These are phyloP conservation scores for Candida stauntonica DNA, from an alignment of 805 yeast species.

Conservation along the genomic window DNA sequence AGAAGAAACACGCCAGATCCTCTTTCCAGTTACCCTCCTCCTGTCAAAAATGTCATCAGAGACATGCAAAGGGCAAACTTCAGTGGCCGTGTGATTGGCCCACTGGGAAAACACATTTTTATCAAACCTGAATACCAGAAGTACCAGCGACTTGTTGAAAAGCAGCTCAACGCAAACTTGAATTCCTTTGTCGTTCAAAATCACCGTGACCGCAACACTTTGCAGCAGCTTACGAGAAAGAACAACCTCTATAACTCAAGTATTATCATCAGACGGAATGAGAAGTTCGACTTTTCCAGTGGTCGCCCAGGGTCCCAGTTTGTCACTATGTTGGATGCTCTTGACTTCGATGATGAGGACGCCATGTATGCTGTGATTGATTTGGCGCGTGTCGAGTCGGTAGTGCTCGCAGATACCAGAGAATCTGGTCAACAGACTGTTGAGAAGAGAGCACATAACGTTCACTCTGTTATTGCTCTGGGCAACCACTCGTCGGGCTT, in stretches of 20 bases:
- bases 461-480: conserved; percentile 39
- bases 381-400: conserved; percentile 51
- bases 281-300: conserved; percentile 47
- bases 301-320: conserved; percentile 41
- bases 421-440: conserved; percentile 46
- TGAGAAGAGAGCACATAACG: conserved; percentile 34
- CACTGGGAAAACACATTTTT: conserved; percentile 60
- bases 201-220: conserved; percentile 49
- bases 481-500: conserved; percentile 41
- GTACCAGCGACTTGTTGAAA: conserved; percentile 63
- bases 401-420: conserved; percentile 48
- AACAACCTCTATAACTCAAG: conserved; percentile 31
- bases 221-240: conserved; percentile 34
- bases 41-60: conserved; percentile 1
- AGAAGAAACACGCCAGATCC: conserved; percentile 12
- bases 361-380: conserved; percentile 65
- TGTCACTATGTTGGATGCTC: conserved; percentile 53
- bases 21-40: conserved; percentile 3
- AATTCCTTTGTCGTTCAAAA: conserved; percentile 66
- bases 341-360: conserved; percentile 51
- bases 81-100: conserved; percentile 66
- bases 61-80: conserved; percentile 32
- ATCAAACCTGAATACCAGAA: conserved; percentile 48
- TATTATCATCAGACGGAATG: conserved; percentile 50
- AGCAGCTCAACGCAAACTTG: conserved; percentile 43